Percentiles rank a stretch among this genome's conserved stretches.
These are phyloP conservation scores for Scheffersomyces segobiensis DNA, from an alignment of 1,139 yeast species.

Conservation along the genomic window DNA sequence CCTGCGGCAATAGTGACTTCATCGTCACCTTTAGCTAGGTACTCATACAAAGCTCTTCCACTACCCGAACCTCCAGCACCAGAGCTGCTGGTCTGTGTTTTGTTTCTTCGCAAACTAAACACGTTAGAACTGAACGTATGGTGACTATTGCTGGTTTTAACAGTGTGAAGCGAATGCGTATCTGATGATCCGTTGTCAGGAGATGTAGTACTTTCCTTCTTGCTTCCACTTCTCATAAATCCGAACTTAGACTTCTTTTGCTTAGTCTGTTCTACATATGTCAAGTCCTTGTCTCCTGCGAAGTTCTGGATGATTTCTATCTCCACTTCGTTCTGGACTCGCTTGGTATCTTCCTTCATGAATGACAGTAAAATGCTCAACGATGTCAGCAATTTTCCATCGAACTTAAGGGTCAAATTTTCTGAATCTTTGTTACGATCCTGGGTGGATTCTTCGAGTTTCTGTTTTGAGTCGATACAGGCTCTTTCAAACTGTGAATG, in stretches of 20 bases:
- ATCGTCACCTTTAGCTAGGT: constrained; percentile 71
- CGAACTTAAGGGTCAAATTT: constrained; percentile 46
- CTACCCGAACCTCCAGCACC: constrained; percentile 19
- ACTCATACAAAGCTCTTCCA: constrained; percentile 66
- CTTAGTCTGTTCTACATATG: constrained; percentile 44
- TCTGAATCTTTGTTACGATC: constrained; percentile 33
- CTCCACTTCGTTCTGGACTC: constrained; percentile 80
- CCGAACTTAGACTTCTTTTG: constrained; percentile 60
- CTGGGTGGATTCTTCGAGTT: constrained; percentile 48
- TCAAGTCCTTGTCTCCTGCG: constrained; percentile 72
- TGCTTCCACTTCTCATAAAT: constrained; percentile 36
- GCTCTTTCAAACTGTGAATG: constrained; percentile 45
- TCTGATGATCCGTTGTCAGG: constrained; percentile 20
- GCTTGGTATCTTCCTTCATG: constrained; percentile 68
- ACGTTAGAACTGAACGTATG: constrained; percentile 28
- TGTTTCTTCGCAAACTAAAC: constrained; percentile 39
- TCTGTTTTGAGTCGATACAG: constrained; percentile 50
- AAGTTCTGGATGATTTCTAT: constrained; percentile 87
- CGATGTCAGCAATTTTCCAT: constrained; percentile 56
- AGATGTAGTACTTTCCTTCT: constrained; percentile 8
- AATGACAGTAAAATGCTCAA: constrained; percentile 60
- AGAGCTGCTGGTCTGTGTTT: constrained; percentile 26
- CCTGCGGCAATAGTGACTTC: constrained; percentile 67
- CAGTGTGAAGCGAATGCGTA: constrained; percentile 34
- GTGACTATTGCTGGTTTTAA: constrained; percentile 28